Base-by-base conservation (phyloP, 495 filamentous ascomycete species). In the Talaromyces borbonicus region DNA sequence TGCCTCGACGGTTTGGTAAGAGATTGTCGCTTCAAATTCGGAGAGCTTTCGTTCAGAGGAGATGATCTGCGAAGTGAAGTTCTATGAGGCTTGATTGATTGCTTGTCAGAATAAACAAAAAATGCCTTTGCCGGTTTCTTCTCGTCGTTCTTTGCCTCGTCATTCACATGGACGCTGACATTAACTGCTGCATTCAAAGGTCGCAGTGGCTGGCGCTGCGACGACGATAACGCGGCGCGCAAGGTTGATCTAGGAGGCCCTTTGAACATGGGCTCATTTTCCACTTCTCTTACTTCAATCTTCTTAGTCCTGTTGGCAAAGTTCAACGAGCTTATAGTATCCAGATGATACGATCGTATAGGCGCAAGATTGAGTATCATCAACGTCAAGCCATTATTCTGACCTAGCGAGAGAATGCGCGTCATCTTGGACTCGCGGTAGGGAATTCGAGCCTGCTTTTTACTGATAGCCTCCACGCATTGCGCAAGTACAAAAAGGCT, bases 361-460 rank as follows among this genome's bases (percentile, higher is more conserved):
- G 85, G 88, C 0, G 92, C 90, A 1, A 97, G 75, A 56, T 96
- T 98, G 29, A 98, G 72, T 46, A 98, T 92, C 92, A 98, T 98
- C 47, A 97, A 72, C 0, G 90, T 96, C 33, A 95, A 73, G 9
- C 92, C 90, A 51, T 95, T 89, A 60, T 97, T 97, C 63, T 98
- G 92, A 0, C 92, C 92, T 8, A 96, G 67, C 0, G 83, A 90
- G 23, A 98, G 61, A 25, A 98, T 96, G 27, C 92, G 74, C 3
- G 92, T 98, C 92, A 97, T 96, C 69, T 97, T 98, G 19, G 81
- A 87, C 60, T 98, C 92, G 44, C 89, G 77, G 58, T 93, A 96
- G 0, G 92, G 92, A 49, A 97, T 90, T 18, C 92, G 79, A 42
- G 76, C 75, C 42, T 83, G 77, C 56, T 85, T 84, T 56, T 79